A percentile compares a stretch with the other conserved stretches of the same genome.
phyloP scores from a whole-genome alignment of 31 red algal species.

The Odonthalia washingtoniensis region DNA sequence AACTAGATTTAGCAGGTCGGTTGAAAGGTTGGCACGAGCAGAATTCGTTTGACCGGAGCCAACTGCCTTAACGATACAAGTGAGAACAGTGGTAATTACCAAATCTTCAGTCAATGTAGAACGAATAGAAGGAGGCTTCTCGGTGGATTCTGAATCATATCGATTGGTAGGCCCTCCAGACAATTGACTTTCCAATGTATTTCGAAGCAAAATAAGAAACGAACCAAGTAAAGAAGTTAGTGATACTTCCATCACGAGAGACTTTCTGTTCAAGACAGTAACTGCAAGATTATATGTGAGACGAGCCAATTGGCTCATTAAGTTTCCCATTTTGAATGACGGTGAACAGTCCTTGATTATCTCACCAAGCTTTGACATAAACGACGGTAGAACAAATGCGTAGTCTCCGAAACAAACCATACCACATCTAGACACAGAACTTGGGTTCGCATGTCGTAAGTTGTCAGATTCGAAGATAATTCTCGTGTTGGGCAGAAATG shows the following conservation, averaged over 20 bases:
- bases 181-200: constrained; percentile 11
- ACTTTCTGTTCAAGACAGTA: constrained; percentile 4
- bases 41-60: constrained; percentile 33
- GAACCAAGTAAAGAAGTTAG: constrained; percentile 41
- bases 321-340: neutral
- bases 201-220: constrained; percentile 19
- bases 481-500: constrained; percentile 62
- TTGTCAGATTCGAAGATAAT: constrained; percentile 78
- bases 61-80: no score
- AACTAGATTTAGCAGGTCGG: constrained; percentile 32
- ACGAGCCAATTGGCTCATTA: constrained; percentile 12
- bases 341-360: constrained; percentile 26
- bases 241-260: constrained; percentile 38
- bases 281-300: constrained; percentile 21
- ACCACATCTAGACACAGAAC: constrained; percentile 81
- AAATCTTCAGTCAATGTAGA: neutral
- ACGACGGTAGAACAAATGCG: neutral
- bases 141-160: neutral
- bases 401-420: constrained; percentile 83
- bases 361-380: constrained; percentile 16
- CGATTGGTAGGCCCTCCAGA: neutral
- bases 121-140: neutral
- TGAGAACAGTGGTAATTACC: constrained; percentile 24
- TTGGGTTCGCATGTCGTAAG: constrained; percentile 80
- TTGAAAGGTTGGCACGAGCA: constrained; percentile 41